Evolutionary conservation across 2,329 filamentous ascomycete species (phyloP).

Genomic region (Xylariaceae sp.): DNA sequence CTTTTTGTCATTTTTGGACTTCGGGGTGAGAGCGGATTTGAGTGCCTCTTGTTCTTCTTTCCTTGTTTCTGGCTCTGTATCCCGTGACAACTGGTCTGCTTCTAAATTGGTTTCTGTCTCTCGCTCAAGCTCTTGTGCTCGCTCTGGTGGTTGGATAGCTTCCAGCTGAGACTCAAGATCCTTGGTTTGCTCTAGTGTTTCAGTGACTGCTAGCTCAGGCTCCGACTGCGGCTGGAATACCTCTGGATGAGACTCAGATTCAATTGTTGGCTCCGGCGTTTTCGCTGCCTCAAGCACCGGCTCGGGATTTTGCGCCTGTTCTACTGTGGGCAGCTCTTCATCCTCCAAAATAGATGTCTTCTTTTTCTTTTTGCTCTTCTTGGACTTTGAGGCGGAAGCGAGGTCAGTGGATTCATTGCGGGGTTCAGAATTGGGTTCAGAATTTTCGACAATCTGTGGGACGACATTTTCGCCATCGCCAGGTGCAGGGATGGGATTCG

Average conservation of each 20-base stretch:
- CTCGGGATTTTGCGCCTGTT: no score
- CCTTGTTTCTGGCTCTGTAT: slow-evolving; percentile 3
- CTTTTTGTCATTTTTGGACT: slow-evolving; percentile 34
- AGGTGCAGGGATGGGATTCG: no score
- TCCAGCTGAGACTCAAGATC: not conserved
- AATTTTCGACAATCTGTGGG: no score
- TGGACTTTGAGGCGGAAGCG: slow-evolving; percentile 28
- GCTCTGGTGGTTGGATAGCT: no score
- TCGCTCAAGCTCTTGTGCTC: no score
- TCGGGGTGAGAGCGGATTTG: slow-evolving; percentile 22
- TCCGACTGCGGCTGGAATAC: not conserved
- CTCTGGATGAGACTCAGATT: not conserved
- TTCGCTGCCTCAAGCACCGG: not conserved
- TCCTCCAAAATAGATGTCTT: not conserved
- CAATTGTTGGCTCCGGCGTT: not conserved
- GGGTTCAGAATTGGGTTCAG: no score
- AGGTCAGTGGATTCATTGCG: slow-evolving; percentile 3
- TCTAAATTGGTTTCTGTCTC: not conserved
- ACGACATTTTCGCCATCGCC: no score
- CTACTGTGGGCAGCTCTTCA: not conserved
- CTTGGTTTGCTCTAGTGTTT: not conserved
- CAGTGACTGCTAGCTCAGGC: no score
- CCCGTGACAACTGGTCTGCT: slow-evolving; percentile 8
- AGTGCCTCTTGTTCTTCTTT: slow-evolving; percentile 18
- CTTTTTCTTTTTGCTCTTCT: slow-evolving; percentile 32